Percentiles rank a stretch among this genome's conserved stretches.
These are phyloP conservation scores for Spongiforma sp. DNA, from an alignment of 1,284 basidiomycete species.

Conservation along the genomic window DNA sequence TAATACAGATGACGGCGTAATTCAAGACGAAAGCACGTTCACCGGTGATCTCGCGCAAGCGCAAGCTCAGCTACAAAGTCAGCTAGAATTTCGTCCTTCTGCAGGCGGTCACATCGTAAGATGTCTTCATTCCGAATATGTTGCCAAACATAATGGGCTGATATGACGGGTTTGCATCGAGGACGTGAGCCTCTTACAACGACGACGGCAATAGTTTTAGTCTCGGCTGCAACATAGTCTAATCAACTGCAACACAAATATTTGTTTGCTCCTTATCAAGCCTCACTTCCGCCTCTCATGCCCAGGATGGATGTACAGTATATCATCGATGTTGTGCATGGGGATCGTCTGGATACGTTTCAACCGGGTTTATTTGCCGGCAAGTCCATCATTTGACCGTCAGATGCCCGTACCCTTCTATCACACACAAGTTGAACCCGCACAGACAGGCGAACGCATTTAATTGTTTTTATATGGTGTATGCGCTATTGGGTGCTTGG, in stretches of 20 bases:
- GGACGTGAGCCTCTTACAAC: constrained; percentile 79
- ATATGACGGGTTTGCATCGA: constrained; percentile 91
- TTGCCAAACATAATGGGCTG: constrained; percentile 95
- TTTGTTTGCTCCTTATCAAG: constrained; percentile 97
- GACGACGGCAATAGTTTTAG: constrained; percentile 88
- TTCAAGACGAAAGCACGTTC: constrained; percentile 67
- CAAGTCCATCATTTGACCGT: constrained; percentile 25
- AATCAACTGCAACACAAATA: constrained; percentile 96
- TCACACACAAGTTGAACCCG: neutral
- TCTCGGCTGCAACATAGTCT: constrained; percentile 90
- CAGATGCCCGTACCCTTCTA: neutral
- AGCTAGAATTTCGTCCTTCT: constrained; percentile 97
- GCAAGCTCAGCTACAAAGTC: constrained; percentile 95
- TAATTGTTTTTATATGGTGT: constrained; percentile 27
- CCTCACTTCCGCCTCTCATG: constrained; percentile 94
- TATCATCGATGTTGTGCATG: constrained; percentile 48
- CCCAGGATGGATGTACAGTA: too few relatives aligned
- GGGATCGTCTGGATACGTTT: constrained; percentile 50
- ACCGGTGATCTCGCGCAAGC: constrained; percentile 89
- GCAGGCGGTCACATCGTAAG: constrained; percentile 96
- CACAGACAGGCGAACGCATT: constrained; percentile 30
- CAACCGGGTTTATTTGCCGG: constrained; percentile 54
- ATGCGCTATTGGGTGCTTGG: constrained; percentile 38
- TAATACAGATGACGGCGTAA: constrained; percentile 69
- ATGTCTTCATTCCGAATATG: constrained; percentile 99